These are phyloP conservation scores for Daldinia decipiens DNA, from an alignment of 495 filamentous ascomycete genomes.

Conservation along the genomic window DNA sequence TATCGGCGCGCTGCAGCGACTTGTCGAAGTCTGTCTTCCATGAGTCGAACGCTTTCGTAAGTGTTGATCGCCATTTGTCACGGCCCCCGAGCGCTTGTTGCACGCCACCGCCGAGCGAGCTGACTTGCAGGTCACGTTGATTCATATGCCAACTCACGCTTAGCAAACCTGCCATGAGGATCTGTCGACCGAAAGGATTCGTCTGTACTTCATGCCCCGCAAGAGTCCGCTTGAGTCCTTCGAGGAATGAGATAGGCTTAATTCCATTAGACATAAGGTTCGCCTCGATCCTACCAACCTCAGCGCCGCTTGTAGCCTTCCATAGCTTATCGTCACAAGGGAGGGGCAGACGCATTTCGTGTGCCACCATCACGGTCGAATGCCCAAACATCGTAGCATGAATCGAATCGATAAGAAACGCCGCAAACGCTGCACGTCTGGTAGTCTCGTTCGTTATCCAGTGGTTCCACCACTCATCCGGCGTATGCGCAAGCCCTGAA, in stretches of 20 bases:
- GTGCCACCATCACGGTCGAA: constrained; percentile 95
- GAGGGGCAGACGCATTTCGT: constrained; percentile 91
- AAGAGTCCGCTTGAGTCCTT: constrained; percentile 89
- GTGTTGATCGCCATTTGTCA: constrained; percentile 89
- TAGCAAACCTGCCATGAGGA: constrained; percentile 92
- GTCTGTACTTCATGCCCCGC: constrained; percentile 89
- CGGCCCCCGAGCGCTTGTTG: constrained; percentile 83
- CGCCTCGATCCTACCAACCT: constrained; percentile 87
- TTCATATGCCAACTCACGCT: constrained; percentile 99
- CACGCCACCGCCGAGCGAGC: constrained; percentile 79
- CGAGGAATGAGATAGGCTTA: constrained; percentile 88
- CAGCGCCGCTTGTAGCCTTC: constrained; percentile 88
- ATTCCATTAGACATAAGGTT: constrained; percentile 83
- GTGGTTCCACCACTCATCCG: constrained; percentile 93
- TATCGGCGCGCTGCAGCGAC: constrained; percentile 65
- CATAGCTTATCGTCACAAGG: constrained; percentile 95
- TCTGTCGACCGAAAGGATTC: constrained; percentile 93
- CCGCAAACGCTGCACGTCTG: constrained; percentile 88
- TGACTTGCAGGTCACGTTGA: constrained; percentile 93
- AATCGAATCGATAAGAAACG: constrained; percentile 94
- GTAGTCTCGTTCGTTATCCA: constrained; percentile 97
- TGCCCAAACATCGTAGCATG: constrained; percentile 99
- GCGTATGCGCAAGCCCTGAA: constrained; percentile 67
- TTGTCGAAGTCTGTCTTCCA: constrained; percentile 96
- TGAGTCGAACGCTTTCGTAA: constrained; percentile 91